phyloP scores from a whole-genome alignment of 345 rosid species.

The Zanthoxylum bungeanum region DNA sequence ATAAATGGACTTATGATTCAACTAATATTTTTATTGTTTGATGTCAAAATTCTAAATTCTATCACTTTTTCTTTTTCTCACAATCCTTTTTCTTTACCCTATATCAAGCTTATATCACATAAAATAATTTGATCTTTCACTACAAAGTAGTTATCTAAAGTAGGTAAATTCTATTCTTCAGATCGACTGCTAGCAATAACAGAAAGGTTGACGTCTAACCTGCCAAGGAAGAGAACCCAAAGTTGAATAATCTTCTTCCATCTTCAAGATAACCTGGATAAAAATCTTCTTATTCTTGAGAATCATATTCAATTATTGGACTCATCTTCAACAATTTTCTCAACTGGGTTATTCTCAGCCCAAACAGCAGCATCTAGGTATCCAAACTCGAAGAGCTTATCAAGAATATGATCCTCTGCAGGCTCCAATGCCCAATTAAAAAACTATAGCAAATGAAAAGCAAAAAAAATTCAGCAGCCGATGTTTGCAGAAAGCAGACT shows the following conservation, averaged over 20 bases:
- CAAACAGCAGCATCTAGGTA: constrained; percentile 78
- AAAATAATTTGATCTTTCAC: background rate
- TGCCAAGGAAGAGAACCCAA: background rate
- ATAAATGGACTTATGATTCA: background rate
- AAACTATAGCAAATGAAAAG: constrained; percentile 46
- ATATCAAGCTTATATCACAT: background rate
- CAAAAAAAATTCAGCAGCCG: constrained; percentile 2
- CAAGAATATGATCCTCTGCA: constrained; percentile 71
- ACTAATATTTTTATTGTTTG: background rate
- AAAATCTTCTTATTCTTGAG: background rate
- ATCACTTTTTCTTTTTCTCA: background rate
- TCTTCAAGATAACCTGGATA: background rate
- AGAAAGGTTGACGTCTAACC: constrained; percentile 4
- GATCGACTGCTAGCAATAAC: background rate
- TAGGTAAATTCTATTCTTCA: background rate
- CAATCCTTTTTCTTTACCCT: background rate
- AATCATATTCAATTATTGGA: constrained; percentile 21
- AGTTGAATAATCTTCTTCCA: background rate
- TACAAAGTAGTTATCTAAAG: background rate
- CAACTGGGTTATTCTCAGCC: constrained; percentile 65
- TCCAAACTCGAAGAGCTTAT: constrained; percentile 72
- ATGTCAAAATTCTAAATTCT: constrained; percentile 5
- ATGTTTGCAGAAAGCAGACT: background rate
- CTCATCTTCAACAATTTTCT: constrained; percentile 43
- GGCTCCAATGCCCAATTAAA: constrained; percentile 95